phyloP scores from a whole-genome alignment of 2,329 filamentous ascomycete genomes.

The Cordyceps pruinosa region DNA sequence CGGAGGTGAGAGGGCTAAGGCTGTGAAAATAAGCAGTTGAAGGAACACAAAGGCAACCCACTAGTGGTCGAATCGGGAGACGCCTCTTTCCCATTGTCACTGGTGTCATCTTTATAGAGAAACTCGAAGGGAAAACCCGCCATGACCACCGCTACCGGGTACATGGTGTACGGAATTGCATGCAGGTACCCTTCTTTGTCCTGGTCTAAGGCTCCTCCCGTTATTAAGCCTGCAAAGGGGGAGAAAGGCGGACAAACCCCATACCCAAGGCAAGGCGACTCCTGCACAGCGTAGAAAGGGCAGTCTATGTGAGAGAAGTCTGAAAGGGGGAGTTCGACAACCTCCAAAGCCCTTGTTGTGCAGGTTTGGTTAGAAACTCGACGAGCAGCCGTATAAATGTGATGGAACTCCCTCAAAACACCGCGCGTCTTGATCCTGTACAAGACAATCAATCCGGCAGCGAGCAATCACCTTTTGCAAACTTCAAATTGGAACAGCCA shows the following conservation, averaged over 20 bases:
- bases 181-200: background rate
- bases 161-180: background rate
- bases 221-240: background rate
- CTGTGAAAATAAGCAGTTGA: background rate
- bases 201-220: background rate
- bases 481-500: background rate
- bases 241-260: background rate
- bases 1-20: background rate
- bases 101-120: background rate
- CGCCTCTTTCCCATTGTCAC: background rate
- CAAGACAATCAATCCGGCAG: too few relatives aligned
- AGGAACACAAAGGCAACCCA: background rate
- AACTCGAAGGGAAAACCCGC: background rate
- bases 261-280: background rate
- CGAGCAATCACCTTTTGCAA: background rate
- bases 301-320: too few relatives aligned
- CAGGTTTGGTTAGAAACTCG: background rate
- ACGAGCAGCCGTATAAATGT: too few relatives aligned
- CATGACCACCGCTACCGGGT: background rate
- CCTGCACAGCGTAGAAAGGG: too few relatives aligned
- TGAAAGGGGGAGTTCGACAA: too few relatives aligned
- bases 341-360: too few relatives aligned
- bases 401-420: background rate
- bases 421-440: background rate
- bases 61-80: background rate